phyloP scores from a whole-genome alignment of 148 eudicot species.

The Rhododendron kiyosumense region DNA sequence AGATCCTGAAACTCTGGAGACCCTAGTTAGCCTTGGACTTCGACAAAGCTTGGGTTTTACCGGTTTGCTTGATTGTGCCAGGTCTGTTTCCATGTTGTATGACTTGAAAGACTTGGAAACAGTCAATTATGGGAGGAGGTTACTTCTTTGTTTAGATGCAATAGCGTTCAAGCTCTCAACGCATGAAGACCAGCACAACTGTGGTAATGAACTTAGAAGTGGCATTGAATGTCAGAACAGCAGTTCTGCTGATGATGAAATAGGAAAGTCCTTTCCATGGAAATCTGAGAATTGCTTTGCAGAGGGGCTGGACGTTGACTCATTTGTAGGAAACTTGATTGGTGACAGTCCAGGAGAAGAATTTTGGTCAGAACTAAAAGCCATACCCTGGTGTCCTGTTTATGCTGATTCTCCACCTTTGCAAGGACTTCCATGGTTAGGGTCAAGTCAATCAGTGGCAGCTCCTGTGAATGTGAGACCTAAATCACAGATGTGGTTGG shows the following conservation, averaged over 20 bases:
- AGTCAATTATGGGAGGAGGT: constrained; percentile 46
- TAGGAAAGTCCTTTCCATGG: constrained; percentile 17
- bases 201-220: constrained; percentile 17
- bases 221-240: constrained; percentile 16
- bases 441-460: constrained; percentile 45
- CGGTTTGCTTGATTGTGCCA: constrained; percentile 92
- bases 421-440: constrained; percentile 79
- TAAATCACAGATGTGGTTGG: constrained; percentile 84
- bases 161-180: constrained; percentile 50
- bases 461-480: constrained; percentile 75
- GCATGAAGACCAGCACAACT: constrained; percentile 32
- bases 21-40: constrained; percentile 66
- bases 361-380: constrained; percentile 77
- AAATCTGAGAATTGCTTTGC: constrained; percentile 15
- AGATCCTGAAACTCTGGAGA: constrained; percentile 64
- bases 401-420: constrained; percentile 66
- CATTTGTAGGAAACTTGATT: constrained; percentile 40
- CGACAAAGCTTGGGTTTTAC: constrained; percentile 53
- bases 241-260: constrained; percentile 18
- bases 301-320: constrained; percentile 41
- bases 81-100: constrained; percentile 71
- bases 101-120: constrained; percentile 57
- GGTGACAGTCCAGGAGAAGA: constrained; percentile 60
- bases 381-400: constrained; percentile 84
- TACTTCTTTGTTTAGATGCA: constrained; percentile 68